Percentiles rank a stretch among this genome's conserved stretches.
These are phyloP conservation scores for Hypoxylon sp. DNA, from an alignment of 2,329 filamentous ascomycete species.

Conservation along the genomic window DNA sequence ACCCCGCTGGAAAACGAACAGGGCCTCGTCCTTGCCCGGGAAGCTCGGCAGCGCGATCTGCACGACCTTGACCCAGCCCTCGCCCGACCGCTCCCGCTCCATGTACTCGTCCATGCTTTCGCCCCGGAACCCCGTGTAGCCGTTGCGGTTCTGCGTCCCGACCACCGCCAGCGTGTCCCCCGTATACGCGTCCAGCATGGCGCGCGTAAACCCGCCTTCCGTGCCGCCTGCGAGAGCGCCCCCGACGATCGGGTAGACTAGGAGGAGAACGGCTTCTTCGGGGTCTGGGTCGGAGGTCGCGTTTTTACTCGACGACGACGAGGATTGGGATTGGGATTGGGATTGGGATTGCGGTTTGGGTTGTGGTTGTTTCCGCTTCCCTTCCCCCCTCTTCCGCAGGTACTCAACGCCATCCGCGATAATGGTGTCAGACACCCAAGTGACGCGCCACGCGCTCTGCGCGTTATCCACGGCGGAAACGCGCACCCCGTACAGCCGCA, in stretches of 20 bases:
- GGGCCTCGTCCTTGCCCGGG: constrained; percentile 81
- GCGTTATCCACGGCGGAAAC: constrained; percentile 77
- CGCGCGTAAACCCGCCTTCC: constrained; percentile 75
- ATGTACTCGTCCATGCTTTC: constrained; percentile 78
- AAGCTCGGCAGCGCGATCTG: constrained; percentile 81
- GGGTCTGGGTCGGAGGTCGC: constrained; percentile 13
- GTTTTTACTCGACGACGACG: background rate
- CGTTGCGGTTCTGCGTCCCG: constrained; percentile 81
- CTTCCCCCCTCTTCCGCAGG: constrained; percentile 64
- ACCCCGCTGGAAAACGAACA: constrained; percentile 75
- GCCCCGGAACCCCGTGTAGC: constrained; percentile 78
- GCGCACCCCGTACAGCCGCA: constrained; percentile 70
- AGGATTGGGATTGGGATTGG: background rate
- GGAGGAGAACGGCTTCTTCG: constrained; percentile 70
- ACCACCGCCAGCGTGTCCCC: constrained; percentile 79
- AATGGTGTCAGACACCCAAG: constrained; percentile 78
- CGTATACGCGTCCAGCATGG: constrained; percentile 72
- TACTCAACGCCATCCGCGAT: constrained; percentile 72
- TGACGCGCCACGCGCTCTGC: constrained; percentile 76
- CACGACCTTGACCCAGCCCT: constrained; percentile 71
- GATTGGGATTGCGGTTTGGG: too few species aligned
- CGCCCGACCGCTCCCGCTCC: constrained; percentile 62
- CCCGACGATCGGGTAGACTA: constrained; percentile 82
- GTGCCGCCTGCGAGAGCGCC: constrained; percentile 74
- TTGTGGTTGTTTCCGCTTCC: constrained; percentile 33